Conservation (phyloP, 139 green algal species). For the Mesotaenium endlicherianum region DNA sequence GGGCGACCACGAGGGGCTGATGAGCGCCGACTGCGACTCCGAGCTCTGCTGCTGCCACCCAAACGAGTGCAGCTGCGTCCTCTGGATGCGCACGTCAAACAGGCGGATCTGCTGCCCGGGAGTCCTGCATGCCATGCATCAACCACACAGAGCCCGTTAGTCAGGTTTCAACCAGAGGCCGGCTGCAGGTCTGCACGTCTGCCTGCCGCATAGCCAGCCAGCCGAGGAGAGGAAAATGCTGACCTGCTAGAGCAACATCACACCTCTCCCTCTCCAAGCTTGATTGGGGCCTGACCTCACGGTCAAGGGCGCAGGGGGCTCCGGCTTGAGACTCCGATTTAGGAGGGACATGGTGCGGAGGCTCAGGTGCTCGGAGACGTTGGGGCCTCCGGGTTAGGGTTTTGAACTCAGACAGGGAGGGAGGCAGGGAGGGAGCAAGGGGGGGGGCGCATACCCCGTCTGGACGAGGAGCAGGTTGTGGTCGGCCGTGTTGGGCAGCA, state of each 20-base stretch:
- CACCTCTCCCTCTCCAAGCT: too few species aligned
- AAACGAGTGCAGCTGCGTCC: conserved; percentile 32
- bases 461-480: conserved; percentile 39
- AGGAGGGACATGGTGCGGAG: too few species aligned
- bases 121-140: conserved; percentile 19
- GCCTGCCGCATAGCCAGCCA: not conserved
- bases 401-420: too few species aligned
- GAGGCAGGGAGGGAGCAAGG: too few species aligned
- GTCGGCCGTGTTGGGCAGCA: conserved; percentile 33
- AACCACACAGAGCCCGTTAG: too few species aligned
- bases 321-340: too few species aligned
- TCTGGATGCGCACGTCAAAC: conserved; percentile 6
- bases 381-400: too few species aligned
- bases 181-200: not conserved
- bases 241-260: too few species aligned
- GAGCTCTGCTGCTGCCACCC: conserved; percentile 39
- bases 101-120: conserved; percentile 27
- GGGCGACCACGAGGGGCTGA: conserved; percentile 43
- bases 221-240: not conserved
- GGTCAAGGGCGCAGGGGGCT: too few species aligned
- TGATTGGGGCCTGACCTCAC: too few species aligned
- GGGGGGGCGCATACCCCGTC: not conserved
- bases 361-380: too few species aligned
- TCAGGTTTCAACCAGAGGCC: too few species aligned
- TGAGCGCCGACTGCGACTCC: conserved; percentile 35